Conservation (phyloP, 192 early-diverging fungal genomes). For the Coemansia sp. region DNA sequence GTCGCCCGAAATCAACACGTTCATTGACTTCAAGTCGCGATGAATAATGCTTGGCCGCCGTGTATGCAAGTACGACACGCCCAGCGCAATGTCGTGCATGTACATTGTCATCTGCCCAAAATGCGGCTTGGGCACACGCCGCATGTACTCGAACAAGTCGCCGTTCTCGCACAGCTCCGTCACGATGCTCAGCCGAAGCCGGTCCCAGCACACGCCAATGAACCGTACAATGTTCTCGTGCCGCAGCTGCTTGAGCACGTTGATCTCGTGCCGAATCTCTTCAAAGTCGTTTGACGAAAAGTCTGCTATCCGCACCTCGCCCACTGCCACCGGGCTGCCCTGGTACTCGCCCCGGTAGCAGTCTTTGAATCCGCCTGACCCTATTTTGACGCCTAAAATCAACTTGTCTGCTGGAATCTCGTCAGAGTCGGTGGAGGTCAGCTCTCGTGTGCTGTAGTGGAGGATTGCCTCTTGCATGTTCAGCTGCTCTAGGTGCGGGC, state of each 20-base stretch:
- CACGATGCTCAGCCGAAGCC: conserved; percentile 66
- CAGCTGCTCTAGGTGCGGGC: conserved; percentile 59
- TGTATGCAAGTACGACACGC: conserved; percentile 69
- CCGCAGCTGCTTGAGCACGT: conserved; percentile 72
- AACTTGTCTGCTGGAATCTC: conserved; percentile 65
- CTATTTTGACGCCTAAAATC: conserved; percentile 63
- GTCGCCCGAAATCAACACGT: conserved; percentile 61
- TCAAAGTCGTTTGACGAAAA: conserved; percentile 68
- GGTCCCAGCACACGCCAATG: conserved; percentile 70
- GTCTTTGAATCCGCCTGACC: conserved; percentile 77
- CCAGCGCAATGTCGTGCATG: conserved; percentile 78
- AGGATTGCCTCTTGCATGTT: conserved; percentile 53
- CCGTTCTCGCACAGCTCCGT: conserved; percentile 76
- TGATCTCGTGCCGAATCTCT: conserved; percentile 76
- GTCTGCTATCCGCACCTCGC: conserved; percentile 65
- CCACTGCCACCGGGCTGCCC: conserved; percentile 67
- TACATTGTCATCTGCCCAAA: conserved; percentile 70
- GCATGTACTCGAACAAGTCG: conserved; percentile 74
- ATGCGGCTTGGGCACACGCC: conserved; percentile 59
- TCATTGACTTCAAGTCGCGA: conserved; percentile 77
- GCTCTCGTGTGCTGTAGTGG: conserved; percentile 40
- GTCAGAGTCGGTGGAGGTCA: conserved; percentile 51
- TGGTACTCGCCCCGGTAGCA: conserved; percentile 69
- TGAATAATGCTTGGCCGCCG: conserved; percentile 74
- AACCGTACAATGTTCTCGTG: conserved; percentile 76